These are phyloP conservation scores for Arabidopsis thaliana DNA, from an alignment of 345 rosid genomes.

Conservation along the genomic window DNA sequence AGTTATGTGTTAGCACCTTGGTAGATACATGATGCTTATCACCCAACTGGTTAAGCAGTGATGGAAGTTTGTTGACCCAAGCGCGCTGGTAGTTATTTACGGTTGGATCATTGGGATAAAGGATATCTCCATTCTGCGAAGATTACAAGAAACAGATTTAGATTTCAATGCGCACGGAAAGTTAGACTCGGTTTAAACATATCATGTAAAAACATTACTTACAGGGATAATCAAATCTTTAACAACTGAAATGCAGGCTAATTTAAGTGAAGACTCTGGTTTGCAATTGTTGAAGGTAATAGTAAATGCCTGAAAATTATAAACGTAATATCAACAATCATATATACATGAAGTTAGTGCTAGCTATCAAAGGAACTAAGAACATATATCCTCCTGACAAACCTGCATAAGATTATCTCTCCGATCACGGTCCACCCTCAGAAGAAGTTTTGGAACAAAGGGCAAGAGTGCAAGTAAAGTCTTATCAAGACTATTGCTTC, in stretches of 20 bases:
- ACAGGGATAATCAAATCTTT: conserved; percentile 79
- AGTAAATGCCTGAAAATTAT: conserved; percentile 76
- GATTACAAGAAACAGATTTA: conserved; percentile 34
- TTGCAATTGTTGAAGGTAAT: conserved; percentile 62
- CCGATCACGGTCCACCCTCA: conserved; percentile 55
- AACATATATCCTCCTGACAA: conserved; percentile 24
- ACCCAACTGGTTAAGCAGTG: conserved; percentile 61
- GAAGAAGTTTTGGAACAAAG: conserved; percentile 70
- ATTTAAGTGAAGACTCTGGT: conserved; percentile 65
- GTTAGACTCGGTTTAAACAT: not conserved
- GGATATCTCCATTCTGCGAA: conserved; percentile 55
- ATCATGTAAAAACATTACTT: conserved; percentile 45
- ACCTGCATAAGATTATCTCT: conserved; percentile 78
- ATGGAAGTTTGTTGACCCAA: conserved; percentile 82
- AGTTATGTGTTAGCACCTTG: conserved; percentile 44
- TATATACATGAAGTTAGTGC: not conserved
- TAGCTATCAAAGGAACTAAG: conserved; percentile 5
- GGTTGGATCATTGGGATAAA: conserved; percentile 52
- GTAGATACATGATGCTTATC: conserved; percentile 60
- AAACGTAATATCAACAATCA: conserved; percentile 9
- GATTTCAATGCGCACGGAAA: conserved; percentile 9
- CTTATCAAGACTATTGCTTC: conserved; percentile 51
- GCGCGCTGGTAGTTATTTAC: conserved; percentile 53
- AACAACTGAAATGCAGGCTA: conserved; percentile 64
- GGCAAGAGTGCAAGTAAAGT: conserved; percentile 58